phyloP scores from a whole-genome alignment of 1,284 basidiomycete genomes.

The Cryptococcus jaspeensis region DNA sequence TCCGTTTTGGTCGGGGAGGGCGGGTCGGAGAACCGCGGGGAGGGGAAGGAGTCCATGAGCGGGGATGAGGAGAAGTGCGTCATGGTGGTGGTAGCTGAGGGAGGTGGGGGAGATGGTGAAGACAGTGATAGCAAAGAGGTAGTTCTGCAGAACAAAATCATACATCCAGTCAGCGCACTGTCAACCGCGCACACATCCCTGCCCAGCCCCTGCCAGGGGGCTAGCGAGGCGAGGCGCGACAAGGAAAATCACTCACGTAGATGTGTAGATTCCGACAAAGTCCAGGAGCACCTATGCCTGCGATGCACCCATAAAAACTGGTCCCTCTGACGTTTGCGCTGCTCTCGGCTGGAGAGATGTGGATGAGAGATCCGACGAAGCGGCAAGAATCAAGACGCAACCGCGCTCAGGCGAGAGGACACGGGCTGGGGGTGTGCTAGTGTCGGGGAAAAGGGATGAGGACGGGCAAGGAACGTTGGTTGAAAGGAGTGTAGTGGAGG shows the following conservation, averaged over 20 bases:
- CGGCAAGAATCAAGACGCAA: no score
- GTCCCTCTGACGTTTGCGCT: no score
- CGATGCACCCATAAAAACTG: no score
- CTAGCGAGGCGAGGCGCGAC: neutral
- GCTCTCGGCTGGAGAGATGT: no score
- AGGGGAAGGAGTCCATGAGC: constrained; percentile 37
- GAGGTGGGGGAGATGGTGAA: neutral
- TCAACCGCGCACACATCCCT: neutral
- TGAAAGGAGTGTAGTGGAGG: no score
- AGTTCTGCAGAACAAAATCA: neutral
- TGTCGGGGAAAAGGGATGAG: constrained; percentile 6
- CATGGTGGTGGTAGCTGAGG: constrained; percentile 24
- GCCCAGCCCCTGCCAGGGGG: neutral
- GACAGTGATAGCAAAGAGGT: neutral
- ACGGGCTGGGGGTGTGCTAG: neutral
- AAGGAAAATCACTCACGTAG: neutral
- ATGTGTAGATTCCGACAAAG: neutral
- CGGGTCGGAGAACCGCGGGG: constrained; percentile 34
- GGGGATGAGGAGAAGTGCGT: constrained; percentile 47
- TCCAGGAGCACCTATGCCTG: no score
- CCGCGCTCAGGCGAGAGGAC: no score
- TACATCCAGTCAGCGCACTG: no score
- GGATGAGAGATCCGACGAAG: no score
- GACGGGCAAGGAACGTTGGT: no score
- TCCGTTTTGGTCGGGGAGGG: constrained; percentile 46